Conservation (phyloP, 257 asterid species). For the Solanum habrochaites region DNA sequence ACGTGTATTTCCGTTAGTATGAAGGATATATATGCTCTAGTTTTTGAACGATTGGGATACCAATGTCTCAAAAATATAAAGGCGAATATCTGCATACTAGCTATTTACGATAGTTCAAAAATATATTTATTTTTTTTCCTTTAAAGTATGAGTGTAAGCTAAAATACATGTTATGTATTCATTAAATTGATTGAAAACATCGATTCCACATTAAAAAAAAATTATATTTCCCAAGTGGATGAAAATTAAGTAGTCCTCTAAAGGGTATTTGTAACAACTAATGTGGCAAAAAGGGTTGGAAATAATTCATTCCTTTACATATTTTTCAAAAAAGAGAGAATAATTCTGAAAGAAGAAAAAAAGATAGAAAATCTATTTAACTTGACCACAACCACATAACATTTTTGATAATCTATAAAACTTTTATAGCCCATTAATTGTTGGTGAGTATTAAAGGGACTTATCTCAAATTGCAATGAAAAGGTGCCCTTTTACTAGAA, state of each 20-base stretch:
- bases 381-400: neutral
- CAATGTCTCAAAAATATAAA: too few relatives aligned
- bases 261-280: neutral
- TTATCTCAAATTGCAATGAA: constrained; percentile 15
- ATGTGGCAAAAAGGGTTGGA: neutral
- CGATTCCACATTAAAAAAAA: neutral
- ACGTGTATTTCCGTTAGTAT: too few relatives aligned
- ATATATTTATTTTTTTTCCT: too few relatives aligned
- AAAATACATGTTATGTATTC: neutral
- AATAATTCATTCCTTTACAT: neutral
- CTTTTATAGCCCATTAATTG: constrained; percentile 13
- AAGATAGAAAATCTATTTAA: neutral
- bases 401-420: constrained; percentile 1
- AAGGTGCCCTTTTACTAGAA: constrained; percentile 12
- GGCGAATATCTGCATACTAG: too few relatives aligned
- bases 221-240: neutral
- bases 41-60: too few relatives aligned
- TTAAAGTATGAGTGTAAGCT: neutral
- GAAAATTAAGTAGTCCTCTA: neutral
- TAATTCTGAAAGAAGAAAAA: neutral
- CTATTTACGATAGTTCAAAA: too few relatives aligned
- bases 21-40: too few relatives aligned
- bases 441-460: constrained; percentile 20
- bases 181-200: neutral
- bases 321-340: neutral